Percentiles rank a stretch among this genome's conserved stretches.
Conservation (phyloP, 1,284 basidiomycete species). For the Bjerkandera adusta region DNA sequence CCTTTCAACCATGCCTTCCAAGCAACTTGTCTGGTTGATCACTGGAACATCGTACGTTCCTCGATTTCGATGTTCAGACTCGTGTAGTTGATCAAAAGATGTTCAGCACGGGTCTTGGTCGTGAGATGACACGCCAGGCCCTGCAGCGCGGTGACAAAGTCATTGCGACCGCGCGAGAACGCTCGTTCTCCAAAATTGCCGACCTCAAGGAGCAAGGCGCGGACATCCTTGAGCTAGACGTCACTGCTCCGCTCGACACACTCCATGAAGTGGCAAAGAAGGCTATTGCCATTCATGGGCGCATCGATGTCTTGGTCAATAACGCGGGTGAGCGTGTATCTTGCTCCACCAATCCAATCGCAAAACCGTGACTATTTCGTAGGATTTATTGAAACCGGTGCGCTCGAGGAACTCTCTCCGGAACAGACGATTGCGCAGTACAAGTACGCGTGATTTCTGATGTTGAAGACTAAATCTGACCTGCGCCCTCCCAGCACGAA, state of each 20-base stretch:
- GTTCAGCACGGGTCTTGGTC: conserved; percentile 30
- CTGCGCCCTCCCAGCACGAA: conserved; percentile 31
- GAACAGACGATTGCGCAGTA: conserved; percentile 32
- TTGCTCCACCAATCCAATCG: no score
- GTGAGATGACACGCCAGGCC: conserved; percentile 26
- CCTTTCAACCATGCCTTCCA: no score
- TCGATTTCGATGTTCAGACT: not conserved
- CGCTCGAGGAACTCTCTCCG: conserved; percentile 20
- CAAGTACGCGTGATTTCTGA: no score
- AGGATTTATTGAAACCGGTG: conserved; percentile 17
- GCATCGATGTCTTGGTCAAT: conserved; percentile 46
- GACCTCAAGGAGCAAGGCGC: conserved; percentile 28
- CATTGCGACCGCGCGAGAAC: conserved; percentile 30
- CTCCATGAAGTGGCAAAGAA: conserved; percentile 38
- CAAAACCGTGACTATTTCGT: not conserved
- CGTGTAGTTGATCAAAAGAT: not conserved
- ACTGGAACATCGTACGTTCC: conserved; percentile 18
- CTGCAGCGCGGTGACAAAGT: conserved; percentile 32
- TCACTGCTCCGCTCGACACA: conserved; percentile 25
- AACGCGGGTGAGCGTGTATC: conserved; percentile 38
- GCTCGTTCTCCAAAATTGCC: conserved; percentile 23
- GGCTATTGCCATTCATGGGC: conserved; percentile 33
- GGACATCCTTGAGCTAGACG: conserved; percentile 30
- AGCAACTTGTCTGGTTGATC: conserved; percentile 24
- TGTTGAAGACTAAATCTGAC: no score